Evolutionary conservation across 164 flowering plant species (phyloP), one percentile per base, ranked within the genome.

Genomic region (Nymphaea colorata): DNA sequence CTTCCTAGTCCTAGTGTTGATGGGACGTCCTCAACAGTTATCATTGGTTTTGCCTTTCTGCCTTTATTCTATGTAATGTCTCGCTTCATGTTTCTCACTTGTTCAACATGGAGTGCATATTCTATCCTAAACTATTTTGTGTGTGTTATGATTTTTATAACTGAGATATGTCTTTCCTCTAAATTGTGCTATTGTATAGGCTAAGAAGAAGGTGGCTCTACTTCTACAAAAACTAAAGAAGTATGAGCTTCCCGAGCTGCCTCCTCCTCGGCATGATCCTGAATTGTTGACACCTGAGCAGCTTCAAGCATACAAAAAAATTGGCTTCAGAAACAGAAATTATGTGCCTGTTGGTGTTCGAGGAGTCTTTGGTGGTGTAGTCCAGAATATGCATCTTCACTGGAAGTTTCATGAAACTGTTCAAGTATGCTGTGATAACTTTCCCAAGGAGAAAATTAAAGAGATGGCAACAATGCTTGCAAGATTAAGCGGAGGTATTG

Each of bases 331-430:
- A 76, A 95, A 95, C 69, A 90, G 78, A 75, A 95, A 95, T 75
- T 95, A 95, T 80, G 89, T 83, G 6, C 93, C 96, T 66, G 98
- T 95, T 75, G 99, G 99, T 70, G 96, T 95, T 5, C 96, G 98
- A 68, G 99, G 99, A 71, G 99, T 95, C 66, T 95, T 95, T 78
- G 99, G 99, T 66, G 99, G 99, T 67, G 98, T 95, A 70, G 96
- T 95, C 61, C 99, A 90, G 74, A 95, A 95, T 77, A 90, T 95
- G 99, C 99, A 95, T 80, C 82, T 95, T 43, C 99, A 95, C 74
- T 95, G 99, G 99, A 95, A 95, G 82, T 95, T 91, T 77, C 98
- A 95, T 70, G 96, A 95, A 81, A 95, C 99, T 43, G 99, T 94
- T 69, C 99, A 91, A 84, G 99, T 95, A 61, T 90, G 96, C 69